Conservation (phyloP, 306 rosid species). For the Gastrolobium villosum region DNA sequence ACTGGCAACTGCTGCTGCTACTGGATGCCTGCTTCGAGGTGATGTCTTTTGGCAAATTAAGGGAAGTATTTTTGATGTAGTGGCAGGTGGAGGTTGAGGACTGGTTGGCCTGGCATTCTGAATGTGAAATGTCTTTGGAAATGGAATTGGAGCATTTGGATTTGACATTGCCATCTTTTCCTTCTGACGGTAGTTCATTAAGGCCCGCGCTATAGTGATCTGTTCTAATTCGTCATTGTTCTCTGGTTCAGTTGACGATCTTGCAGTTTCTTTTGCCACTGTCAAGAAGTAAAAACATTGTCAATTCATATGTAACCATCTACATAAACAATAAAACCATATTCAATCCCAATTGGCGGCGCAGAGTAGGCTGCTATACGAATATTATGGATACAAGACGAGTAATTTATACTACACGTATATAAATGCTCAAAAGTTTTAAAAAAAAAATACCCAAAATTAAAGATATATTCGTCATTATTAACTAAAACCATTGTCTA, state of each 20-base stretch:
- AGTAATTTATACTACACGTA: not conserved
- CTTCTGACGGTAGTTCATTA: slow-evolving; percentile 77
- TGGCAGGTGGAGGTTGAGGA: slow-evolving; percentile 75
- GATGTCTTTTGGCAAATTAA: slow-evolving; percentile 76
- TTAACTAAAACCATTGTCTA: not conserved
- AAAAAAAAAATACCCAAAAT: too few relatives aligned
- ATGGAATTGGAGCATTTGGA: slow-evolving; percentile 73
- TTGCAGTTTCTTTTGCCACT: slow-evolving; percentile 95
- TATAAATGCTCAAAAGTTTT: not conserved
- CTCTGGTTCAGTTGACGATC: slow-evolving; percentile 89
- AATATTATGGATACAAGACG: not conserved
- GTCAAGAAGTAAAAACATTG: slow-evolving; percentile 48
- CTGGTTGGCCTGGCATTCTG: slow-evolving; percentile 88
- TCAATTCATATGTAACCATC: slow-evolving; percentile 31
- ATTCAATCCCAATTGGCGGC: not conserved
- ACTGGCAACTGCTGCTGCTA: slow-evolving; percentile 42
- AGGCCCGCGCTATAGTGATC: slow-evolving; percentile 92
- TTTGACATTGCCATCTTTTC: slow-evolving; percentile 82
- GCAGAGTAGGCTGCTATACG: not conserved
- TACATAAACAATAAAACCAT: not conserved
- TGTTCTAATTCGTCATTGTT: slow-evolving; percentile 92
- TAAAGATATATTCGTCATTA: not conserved
- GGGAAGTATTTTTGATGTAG: slow-evolving; percentile 93
- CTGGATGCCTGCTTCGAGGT: slow-evolving; percentile 60
- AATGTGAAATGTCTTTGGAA: slow-evolving; percentile 75